A percentile compares a stretch with the other conserved stretches of the same genome.
These are phyloP conservation scores for Orbilia javanica DNA, from an alignment of 2,329 filamentous ascomycete genomes.

Conservation along the genomic window DNA sequence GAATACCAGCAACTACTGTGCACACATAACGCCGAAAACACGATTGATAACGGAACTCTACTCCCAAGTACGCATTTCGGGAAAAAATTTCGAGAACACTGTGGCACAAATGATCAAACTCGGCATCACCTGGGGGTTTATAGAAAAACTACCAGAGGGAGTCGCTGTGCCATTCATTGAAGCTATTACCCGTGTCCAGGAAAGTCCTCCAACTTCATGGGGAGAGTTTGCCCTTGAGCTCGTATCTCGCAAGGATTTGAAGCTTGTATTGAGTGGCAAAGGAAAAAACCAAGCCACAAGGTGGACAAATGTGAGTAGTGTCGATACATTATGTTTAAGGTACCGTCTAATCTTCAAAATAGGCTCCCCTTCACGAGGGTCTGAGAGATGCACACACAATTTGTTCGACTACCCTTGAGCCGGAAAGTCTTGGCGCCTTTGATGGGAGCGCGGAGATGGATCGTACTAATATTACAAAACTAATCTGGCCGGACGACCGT, in stretches of 20 bases:
- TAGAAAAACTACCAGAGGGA: slow-evolving; percentile 87
- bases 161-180: slow-evolving; percentile 85
- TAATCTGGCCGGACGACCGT: slow-evolving; percentile 92
- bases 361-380: slow-evolving; percentile 75
- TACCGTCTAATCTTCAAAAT: slow-evolving; percentile 9
- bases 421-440: slow-evolving; percentile 71
- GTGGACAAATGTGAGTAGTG: slow-evolving; percentile 61
- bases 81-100: slow-evolving; percentile 72
- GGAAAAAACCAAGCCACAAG: slow-evolving; percentile 64
- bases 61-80: slow-evolving; percentile 68
- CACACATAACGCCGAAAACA: slow-evolving; percentile 74
- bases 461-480: slow-evolving; percentile 81
- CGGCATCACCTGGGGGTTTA: slow-evolving; percentile 74
- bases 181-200: slow-evolving; percentile 84
- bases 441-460: slow-evolving; percentile 87
- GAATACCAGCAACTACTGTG: slow-evolving; percentile 64
- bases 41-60: slow-evolving; percentile 78
- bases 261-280: slow-evolving; percentile 72
- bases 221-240: slow-evolving; percentile 77
- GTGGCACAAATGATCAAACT: slow-evolving; percentile 80
- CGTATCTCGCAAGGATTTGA: slow-evolving; percentile 85
- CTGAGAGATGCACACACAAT: slow-evolving; percentile 82
- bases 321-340: not conserved
- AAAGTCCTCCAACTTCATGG: slow-evolving; percentile 84
- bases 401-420: slow-evolving; percentile 70